These are phyloP conservation scores for Exophiala calicioides DNA, from an alignment of 2,329 filamentous ascomycete species.

Conservation along the genomic window DNA sequence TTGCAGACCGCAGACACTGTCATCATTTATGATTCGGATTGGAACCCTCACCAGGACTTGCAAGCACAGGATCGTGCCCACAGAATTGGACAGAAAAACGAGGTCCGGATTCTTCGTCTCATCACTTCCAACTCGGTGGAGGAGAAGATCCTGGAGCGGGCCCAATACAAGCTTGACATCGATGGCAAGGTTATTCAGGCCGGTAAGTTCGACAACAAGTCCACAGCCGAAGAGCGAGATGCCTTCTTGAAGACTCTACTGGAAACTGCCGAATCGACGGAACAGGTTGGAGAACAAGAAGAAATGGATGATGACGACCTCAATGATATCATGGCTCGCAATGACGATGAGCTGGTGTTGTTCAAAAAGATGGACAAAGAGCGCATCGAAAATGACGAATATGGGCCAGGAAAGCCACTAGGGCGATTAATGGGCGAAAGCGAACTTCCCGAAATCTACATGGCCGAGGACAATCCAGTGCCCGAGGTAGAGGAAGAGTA, in stretches of 20 bases:
- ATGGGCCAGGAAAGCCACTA: slow-evolving; percentile 68
- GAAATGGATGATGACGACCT: slow-evolving; percentile 99
- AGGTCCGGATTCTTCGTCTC: slow-evolving; percentile 91
- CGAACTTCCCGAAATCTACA: slow-evolving; percentile 91
- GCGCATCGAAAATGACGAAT: slow-evolving; percentile 64
- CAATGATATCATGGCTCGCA: slow-evolving; percentile 90
- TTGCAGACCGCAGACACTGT: slow-evolving; percentile 97
- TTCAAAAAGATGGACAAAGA: slow-evolving; percentile 87
- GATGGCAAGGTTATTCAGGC: slow-evolving; percentile 99
- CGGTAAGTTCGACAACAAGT: slow-evolving; percentile 99
- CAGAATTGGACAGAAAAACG: slow-evolving; percentile 99
- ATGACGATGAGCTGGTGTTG: slow-evolving; percentile 70
- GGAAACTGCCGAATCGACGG: slow-evolving; percentile 71
- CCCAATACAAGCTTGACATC: slow-evolving; percentile 98
- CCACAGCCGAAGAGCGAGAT: slow-evolving; percentile 96
- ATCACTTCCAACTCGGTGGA: slow-evolving; percentile 97
- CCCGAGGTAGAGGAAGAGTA: slow-evolving; percentile 74
- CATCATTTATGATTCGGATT: slow-evolving; percentile 99
- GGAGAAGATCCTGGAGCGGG: slow-evolving; percentile 96
- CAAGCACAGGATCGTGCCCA: slow-evolving; percentile 99
- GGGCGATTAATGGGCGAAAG: slow-evolving; percentile 82
- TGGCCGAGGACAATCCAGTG: slow-evolving; percentile 78
- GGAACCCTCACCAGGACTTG: slow-evolving; percentile 99
- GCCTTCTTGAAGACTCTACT: slow-evolving; percentile 92
- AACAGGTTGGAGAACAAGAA: slow-evolving; percentile 72